Conservation (phyloP, 352 stramenopile species). For the Thalassiosira hispida region DNA sequence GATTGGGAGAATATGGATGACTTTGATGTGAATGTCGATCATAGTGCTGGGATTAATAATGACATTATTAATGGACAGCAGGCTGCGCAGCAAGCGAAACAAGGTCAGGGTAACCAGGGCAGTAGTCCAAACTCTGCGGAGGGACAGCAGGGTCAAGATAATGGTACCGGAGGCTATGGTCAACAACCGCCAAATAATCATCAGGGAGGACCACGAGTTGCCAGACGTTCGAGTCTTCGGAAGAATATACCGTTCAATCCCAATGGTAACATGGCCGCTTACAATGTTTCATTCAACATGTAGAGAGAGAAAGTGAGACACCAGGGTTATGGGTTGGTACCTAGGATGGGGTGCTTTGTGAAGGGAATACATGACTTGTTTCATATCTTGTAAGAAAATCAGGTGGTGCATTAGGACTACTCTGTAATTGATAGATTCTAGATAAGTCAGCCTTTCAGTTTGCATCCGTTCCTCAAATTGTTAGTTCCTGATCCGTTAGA, state of each 20-base stretch:
- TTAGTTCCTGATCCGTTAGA: no score
- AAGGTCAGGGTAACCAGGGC: not conserved
- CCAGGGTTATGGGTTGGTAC: no score
- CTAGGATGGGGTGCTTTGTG: no score
- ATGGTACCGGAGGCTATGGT: not conserved
- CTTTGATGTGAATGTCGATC: constrained; percentile 84
- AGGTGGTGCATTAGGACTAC: no score
- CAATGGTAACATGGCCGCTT: constrained; percentile 14
- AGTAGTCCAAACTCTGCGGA: not conserved
- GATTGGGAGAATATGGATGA: constrained; percentile 86
- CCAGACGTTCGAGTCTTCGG: constrained; percentile 24
- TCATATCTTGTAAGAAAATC: no score
- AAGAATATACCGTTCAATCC: constrained; percentile 20
- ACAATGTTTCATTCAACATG: constrained; percentile 47
- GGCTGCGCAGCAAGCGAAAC: constrained; percentile 2
- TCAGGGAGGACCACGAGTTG: not conserved
- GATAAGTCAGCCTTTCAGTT: no score
- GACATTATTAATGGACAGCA: constrained; percentile 50
- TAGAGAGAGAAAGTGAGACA: not conserved
- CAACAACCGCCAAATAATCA: not conserved
- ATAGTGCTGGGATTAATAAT: constrained; percentile 82
- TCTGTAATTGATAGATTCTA: no score
- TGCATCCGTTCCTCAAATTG: no score
- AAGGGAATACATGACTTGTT: no score
- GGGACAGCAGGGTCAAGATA: not conserved